phyloP scores from a whole-genome alignment of 345 rosid genomes.

The Nasturtium officinale region DNA sequence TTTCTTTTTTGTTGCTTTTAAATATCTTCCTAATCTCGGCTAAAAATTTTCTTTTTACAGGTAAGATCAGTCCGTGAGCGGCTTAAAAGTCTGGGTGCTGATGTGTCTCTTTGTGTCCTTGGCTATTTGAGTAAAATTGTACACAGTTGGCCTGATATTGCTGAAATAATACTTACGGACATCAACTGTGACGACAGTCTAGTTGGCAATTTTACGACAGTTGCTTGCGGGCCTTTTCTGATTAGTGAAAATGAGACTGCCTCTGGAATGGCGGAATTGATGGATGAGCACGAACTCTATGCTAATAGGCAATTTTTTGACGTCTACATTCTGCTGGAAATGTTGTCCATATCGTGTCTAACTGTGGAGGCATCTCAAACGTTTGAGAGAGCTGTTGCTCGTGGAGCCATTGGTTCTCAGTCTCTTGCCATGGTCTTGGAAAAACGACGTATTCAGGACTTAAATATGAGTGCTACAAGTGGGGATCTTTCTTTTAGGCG shows the following conservation, averaged over 20 bases:
- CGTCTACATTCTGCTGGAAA: slow-evolving; percentile 81
- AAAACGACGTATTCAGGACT: slow-evolving; percentile 65
- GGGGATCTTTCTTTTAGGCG: slow-evolving; percentile 56
- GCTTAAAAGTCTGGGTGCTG: slow-evolving; percentile 78
- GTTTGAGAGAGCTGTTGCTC: slow-evolving; percentile 86
- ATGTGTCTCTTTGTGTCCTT: slow-evolving; percentile 80
- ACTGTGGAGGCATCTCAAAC: slow-evolving; percentile 90
- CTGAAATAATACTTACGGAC: slow-evolving; percentile 78
- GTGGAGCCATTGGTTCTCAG: slow-evolving; percentile 79
- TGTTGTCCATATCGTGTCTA: slow-evolving; percentile 88
- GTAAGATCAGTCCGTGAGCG: slow-evolving; percentile 81
- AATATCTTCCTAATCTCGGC: slow-evolving; percentile 4
- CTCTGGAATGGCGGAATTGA: slow-evolving; percentile 55
- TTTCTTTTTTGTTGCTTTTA: neutral
- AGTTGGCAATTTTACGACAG: slow-evolving; percentile 50
- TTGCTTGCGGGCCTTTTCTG: slow-evolving; percentile 58
- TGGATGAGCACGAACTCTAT: slow-evolving; percentile 60
- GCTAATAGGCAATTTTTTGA: slow-evolving; percentile 69
- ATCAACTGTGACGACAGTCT: slow-evolving; percentile 74
- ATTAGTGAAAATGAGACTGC: slow-evolving; percentile 66
- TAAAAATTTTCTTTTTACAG: slow-evolving; percentile 51
- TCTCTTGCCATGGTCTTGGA: slow-evolving; percentile 85
- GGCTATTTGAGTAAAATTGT: slow-evolving; percentile 83
- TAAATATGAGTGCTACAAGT: slow-evolving; percentile 55
- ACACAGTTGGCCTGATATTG: slow-evolving; percentile 88